Conservation (phyloP, 2,329 filamentous ascomycete species). For the Torrubiellomyces zombiae region DNA sequence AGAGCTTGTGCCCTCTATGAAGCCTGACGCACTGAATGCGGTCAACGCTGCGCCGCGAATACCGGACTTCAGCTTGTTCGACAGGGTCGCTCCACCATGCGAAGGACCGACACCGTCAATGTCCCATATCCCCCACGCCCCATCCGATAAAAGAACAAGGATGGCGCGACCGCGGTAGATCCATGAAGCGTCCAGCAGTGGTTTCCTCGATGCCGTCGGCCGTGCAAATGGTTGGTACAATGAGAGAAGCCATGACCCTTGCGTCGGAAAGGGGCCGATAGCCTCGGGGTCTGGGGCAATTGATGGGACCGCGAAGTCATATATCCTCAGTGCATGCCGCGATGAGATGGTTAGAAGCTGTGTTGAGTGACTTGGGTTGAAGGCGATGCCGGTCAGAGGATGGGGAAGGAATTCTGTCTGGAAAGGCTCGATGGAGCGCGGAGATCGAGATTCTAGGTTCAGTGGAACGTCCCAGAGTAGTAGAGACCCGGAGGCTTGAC, state of each 20-base stretch:
- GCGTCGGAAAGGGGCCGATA: constrained; percentile 32
- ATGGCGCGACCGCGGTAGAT: constrained; percentile 42
- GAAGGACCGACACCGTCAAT: constrained; percentile 39
- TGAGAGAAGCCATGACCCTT: constrained; percentile 48
- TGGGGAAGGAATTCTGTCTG: constrained; percentile 42
- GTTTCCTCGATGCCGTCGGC: constrained; percentile 34
- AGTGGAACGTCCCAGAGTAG: constrained; percentile 41
- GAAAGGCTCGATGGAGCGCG: constrained; percentile 28
- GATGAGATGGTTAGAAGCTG: constrained; percentile 41
- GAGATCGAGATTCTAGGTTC: constrained; percentile 17
- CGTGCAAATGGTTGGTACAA: constrained; percentile 40
- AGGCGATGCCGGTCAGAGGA: constrained; percentile 38
- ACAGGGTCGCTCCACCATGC: constrained; percentile 22
- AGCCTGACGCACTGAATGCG: constrained; percentile 39
- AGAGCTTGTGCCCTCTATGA: constrained; percentile 41
- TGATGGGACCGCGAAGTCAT: constrained; percentile 40
- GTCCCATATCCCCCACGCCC: constrained; percentile 54
- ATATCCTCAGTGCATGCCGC: constrained; percentile 40
- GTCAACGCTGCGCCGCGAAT: constrained; percentile 42
- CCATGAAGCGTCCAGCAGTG: constrained; percentile 46
- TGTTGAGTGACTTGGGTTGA: constrained; percentile 41
- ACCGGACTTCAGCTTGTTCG: constrained; percentile 33
- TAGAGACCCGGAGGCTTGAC: constrained; percentile 41
- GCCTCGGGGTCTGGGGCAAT: constrained; percentile 33
- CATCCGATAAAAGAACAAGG: constrained; percentile 41